These are phyloP conservation scores for Tetracentron sinense DNA, from an alignment of 164 flowering plant genomes.

Conservation along the genomic window DNA sequence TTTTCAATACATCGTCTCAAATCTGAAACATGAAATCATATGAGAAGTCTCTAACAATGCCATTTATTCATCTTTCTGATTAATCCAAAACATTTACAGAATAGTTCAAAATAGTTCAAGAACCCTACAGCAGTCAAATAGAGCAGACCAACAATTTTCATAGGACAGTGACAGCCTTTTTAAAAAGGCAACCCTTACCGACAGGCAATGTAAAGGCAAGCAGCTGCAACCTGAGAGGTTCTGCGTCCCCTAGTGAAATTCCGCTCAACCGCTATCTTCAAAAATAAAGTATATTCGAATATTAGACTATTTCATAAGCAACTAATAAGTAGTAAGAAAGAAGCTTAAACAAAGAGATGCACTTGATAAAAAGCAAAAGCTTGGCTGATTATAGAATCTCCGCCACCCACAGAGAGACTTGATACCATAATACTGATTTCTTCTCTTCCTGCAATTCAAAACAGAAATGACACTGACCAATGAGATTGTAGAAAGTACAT, in stretches of 20 bases:
- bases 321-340: background rate
- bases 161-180: background rate
- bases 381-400: slow-evolving; percentile 32
- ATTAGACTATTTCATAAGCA: background rate
- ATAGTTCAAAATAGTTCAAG: too few species aligned
- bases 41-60: too few species aligned
- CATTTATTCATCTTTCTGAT: too few species aligned
- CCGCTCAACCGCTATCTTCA: slow-evolving; percentile 72
- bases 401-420: slow-evolving; percentile 40
- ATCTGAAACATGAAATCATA: too few species aligned
- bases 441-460: slow-evolving; percentile 39
- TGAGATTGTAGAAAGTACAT: background rate
- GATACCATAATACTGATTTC: slow-evolving; percentile 35
- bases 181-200: slow-evolving; percentile 41
- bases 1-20: too few species aligned
- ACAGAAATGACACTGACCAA: background rate
- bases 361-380: slow-evolving; percentile 53
- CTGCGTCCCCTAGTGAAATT: slow-evolving; percentile 83
- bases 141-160: background rate
- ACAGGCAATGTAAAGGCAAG: slow-evolving; percentile 84
- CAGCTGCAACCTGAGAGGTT: slow-evolving; percentile 65
- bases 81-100: too few species aligned
- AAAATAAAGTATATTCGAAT: slow-evolving; percentile 11
- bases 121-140: background rate
- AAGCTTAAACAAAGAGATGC: slow-evolving; percentile 10